Percentiles rank a stretch among this genome's conserved stretches.
phyloP scores from a whole-genome alignment of 2,329 filamentous ascomycete genomes.

The Trichophyton simii region DNA sequence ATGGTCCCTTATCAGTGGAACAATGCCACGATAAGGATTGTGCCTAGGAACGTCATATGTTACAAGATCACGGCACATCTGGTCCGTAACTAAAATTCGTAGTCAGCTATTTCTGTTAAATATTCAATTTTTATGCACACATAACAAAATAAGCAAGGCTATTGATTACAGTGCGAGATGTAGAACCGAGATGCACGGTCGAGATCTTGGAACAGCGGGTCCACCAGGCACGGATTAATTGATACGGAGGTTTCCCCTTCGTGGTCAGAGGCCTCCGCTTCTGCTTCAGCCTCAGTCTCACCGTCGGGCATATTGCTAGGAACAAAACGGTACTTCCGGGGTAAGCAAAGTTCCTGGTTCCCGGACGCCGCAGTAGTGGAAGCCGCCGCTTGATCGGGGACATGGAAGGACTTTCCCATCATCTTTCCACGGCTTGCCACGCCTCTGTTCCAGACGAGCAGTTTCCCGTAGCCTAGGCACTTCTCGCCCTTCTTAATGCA shows the following conservation, averaged over 20 bases:
- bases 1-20: slow-evolving; percentile 7
- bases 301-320: neutral
- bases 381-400: slow-evolving; percentile 6
- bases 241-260: neutral
- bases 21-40: slow-evolving; percentile 8
- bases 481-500: slow-evolving; percentile 32
- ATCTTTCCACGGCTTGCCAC: slow-evolving; percentile 36
- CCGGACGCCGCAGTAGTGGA: neutral
- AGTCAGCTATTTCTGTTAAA: slow-evolving; percentile 7
- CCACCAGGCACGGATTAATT: slow-evolving; percentile 16
- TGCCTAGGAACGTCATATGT: slow-evolving; percentile 6
- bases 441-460: slow-evolving; percentile 32
- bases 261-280: too few species aligned
- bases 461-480: slow-evolving; percentile 33
- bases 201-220: slow-evolving; percentile 38
- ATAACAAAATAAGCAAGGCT: neutral
- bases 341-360: neutral
- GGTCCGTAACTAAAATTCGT: slow-evolving; percentile 10
- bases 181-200: slow-evolving; percentile 35
- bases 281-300: neutral
- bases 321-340: slow-evolving; percentile 2
- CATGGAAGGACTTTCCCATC: slow-evolving; percentile 42
- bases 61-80: slow-evolving; percentile 4
- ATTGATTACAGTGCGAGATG: slow-evolving; percentile 31
- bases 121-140: neutral